Base-by-base conservation (phyloP, 2,329 filamentous ascomycete species). In the Sporothrix humicola region DNA sequence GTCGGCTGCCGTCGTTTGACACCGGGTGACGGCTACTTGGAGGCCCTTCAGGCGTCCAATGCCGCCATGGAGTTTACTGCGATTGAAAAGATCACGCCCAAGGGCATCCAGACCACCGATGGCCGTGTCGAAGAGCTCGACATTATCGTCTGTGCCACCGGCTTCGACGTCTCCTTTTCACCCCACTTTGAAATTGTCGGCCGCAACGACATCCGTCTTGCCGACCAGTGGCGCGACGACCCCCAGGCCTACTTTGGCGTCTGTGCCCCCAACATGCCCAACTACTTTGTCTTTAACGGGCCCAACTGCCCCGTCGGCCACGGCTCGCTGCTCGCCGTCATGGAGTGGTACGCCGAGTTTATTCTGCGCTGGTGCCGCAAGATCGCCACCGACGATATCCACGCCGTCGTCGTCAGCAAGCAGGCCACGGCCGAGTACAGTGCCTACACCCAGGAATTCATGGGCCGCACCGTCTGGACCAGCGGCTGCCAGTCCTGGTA, bases 1-100 rank as follows among this genome's bases (percentile, higher is more conserved):
- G 82, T 83, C 8, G 85, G 85, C 6, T 84, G 79, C 78, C 80
- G 79, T 73, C 81, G 82, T 1, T 80, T 84, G 58, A 82, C 83
- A 0, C 84, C 83, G 0, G 83, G 83, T 0, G 80, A 82, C 69
- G 81, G 82, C 3, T 84, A 83, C 76, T 77, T 84, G 44, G 82
- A 84, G 74, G 80, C 81, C 6, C 78, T 86, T 65, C 80, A 80
- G 3, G 75, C 82, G 72, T 79, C 81, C 13, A 87, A 88, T 63
- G 83, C 86, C 10, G 77, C 79, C 8, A 80, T 81, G 9, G 80
- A 84, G 44, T 80, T 80, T 48, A 81, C 82, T 15, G 77, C 77
- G 2, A 84, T 87, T 76, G 75, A 78, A 10, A 77, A 78, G 58
- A 77, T 86, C 59, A 80, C 79, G 0, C 73, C 77, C 0, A 76